These are phyloP conservation scores for Penicillium sp. DNA, from an alignment of 2,329 filamentous ascomycete genomes.

Conservation along the genomic window DNA sequence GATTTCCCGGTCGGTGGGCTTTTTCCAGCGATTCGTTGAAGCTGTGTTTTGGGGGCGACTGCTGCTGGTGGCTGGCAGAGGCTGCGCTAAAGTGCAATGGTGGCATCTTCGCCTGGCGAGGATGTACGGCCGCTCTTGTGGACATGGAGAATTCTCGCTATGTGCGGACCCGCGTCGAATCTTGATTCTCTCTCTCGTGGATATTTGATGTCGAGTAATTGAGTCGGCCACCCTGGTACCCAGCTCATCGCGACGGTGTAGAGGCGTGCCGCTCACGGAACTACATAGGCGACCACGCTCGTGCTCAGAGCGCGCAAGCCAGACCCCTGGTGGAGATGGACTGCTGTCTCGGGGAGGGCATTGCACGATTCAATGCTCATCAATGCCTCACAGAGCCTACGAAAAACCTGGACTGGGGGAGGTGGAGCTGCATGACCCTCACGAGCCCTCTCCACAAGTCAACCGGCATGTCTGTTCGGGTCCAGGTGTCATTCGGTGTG, in stretches of 20 bases:
- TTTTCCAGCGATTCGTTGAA: background rate
- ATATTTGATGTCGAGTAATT: background rate
- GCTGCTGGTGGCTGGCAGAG: background rate
- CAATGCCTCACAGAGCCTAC: background rate
- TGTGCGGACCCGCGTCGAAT: background rate
- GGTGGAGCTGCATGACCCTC: background rate
- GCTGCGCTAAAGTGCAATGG: background rate
- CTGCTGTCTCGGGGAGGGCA: background rate
- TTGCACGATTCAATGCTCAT: background rate
- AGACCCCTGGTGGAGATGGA: background rate
- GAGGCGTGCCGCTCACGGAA: background rate
- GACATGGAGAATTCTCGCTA: background rate
- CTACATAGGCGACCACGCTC: background rate
- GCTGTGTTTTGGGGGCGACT: background rate
- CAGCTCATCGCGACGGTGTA: background rate
- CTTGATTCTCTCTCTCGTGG: background rate
- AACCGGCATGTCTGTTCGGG: background rate
- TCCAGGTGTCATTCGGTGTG: background rate
- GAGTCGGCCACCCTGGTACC: background rate
- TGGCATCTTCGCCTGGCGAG: background rate
- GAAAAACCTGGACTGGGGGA: background rate
- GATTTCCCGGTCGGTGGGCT: background rate
- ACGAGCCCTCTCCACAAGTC: background rate
- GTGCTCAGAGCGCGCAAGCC: background rate
- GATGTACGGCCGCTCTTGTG: background rate